Conservation (phyloP, 768 basidiomycete genomes). For the Termitomyces sp. region DNA sequence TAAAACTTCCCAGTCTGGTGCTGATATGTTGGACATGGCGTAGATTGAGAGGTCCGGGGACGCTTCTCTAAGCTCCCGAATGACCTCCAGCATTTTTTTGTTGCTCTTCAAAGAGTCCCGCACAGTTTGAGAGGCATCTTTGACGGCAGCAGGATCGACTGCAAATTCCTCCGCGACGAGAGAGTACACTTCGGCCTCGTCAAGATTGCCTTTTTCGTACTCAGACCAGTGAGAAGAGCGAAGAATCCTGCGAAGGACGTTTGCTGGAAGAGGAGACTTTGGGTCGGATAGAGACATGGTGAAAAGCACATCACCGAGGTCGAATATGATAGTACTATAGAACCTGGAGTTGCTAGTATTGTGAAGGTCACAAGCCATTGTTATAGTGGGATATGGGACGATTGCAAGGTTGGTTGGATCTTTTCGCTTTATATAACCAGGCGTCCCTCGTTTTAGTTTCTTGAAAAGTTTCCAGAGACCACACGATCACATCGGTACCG, state of each 20-base stretch:
- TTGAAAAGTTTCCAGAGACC: too few species aligned
- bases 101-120: neutral
- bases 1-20: neutral
- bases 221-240: neutral
- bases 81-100: neutral
- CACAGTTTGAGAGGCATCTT: neutral
- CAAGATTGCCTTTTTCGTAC: neutral
- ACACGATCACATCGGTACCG: too few species aligned
- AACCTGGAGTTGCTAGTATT: neutral
- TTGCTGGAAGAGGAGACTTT: neutral
- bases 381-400: neutral
- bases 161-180: neutral
- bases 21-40: slow-evolving; percentile 1
- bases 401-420: neutral
- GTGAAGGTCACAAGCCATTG: neutral
- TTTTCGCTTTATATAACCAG: too few species aligned
- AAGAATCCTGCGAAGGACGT: neutral
- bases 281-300: neutral
- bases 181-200: neutral
- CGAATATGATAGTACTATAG: neutral
- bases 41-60: neutral
- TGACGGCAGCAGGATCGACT: neutral
- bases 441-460: too few species aligned
- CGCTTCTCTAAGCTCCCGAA: neutral
- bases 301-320: neutral